Evolutionary conservation across 768 basidiomycete species (phyloP).

Genomic region (Calocera cornea): DNA sequence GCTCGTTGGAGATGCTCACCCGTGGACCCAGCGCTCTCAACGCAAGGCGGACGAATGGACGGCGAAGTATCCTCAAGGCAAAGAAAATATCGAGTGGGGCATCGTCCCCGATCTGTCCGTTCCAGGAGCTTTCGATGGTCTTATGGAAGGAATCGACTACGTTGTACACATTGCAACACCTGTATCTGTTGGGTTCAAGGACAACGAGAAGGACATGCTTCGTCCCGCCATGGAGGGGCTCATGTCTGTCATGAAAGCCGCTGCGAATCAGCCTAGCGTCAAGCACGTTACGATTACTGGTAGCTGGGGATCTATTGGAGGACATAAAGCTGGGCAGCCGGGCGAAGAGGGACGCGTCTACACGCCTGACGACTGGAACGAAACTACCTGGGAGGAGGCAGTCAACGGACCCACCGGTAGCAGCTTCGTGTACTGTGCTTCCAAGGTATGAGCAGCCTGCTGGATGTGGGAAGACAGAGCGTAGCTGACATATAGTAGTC

Average conservation of each 20-base stretch:
- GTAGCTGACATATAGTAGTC: background rate
- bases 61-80: background rate
- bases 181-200: background rate
- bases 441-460: background rate
- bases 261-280: conserved; percentile 12
- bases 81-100: conserved; percentile 1
- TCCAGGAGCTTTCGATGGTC: conserved; percentile 8
- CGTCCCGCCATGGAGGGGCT: conserved; percentile 19
- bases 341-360: conserved; percentile 11
- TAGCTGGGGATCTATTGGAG: conserved; percentile 17
- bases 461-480: background rate
- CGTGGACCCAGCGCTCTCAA: background rate
- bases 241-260: conserved; percentile 13
- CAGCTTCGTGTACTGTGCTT: background rate
- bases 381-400: conserved; percentile 14
- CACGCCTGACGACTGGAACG: conserved; percentile 15
- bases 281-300: conserved; percentile 20
- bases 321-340: conserved; percentile 5
- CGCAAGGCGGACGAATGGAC: background rate
- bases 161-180: background rate
- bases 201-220: conserved; percentile 12
- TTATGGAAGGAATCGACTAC: conserved; percentile 1
- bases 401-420: background rate
- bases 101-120: conserved; percentile 6
- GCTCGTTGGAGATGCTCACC: background rate